Conservation (phyloP, 179 eudicot species). For the Corrigiola litoralis region DNA sequence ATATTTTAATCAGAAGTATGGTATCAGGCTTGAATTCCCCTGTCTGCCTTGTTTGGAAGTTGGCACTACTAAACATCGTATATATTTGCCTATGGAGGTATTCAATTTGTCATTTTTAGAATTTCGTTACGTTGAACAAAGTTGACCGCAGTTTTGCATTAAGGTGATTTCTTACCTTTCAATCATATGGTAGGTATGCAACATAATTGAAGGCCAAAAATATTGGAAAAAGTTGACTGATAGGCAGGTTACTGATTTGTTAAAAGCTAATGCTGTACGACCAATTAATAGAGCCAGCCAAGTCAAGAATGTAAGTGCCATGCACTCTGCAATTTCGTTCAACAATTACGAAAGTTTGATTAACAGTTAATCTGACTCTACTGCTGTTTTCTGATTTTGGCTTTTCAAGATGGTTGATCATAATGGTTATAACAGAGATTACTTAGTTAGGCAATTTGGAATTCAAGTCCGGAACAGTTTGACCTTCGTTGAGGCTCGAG, state of each 20-base stretch:
- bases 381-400: background rate
- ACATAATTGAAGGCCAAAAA: constrained; percentile 14
- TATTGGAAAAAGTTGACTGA: constrained; percentile 11
- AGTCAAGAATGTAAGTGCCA: constrained; percentile 6
- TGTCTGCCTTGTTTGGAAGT: constrained; percentile 20
- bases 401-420: constrained; percentile 8
- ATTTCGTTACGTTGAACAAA: background rate
- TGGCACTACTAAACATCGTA: background rate
- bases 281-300: background rate
- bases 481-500: constrained; percentile 11
- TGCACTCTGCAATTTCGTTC: background rate
- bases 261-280: background rate
- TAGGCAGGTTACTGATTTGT: background rate
- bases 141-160: background rate
- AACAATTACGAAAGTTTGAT: background rate
- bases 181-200: constrained; percentile 10
- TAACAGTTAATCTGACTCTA: background rate
- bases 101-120: background rate
- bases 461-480: background rate
- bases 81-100: constrained; percentile 23
- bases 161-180: background rate
- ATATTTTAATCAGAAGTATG: constrained; percentile 6
- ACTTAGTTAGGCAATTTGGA: constrained; percentile 7
- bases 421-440: constrained; percentile 1
- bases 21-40: background rate